phyloP scores from a whole-genome alignment of 2,329 filamentous ascomycete genomes.

The Immersiporthe knoxdaviesiana region DNA sequence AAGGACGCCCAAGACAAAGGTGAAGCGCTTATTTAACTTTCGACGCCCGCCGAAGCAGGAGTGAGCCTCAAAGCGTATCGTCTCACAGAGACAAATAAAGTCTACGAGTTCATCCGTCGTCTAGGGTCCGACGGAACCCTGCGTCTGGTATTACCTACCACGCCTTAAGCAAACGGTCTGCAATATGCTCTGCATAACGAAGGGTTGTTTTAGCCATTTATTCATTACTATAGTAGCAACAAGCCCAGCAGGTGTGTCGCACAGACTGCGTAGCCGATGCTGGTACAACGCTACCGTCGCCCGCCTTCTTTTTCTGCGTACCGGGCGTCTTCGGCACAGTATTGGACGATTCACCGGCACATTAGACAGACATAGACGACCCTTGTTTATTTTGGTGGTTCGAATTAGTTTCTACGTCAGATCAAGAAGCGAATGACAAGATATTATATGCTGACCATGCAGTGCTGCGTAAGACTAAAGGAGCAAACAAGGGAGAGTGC shows the following conservation, averaged over 20 bases:
- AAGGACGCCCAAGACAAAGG: background rate
- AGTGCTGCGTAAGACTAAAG: too few relatives aligned
- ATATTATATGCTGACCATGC: too few relatives aligned
- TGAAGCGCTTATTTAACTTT: background rate
- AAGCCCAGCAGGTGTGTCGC: background rate
- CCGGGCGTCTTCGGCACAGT: background rate
- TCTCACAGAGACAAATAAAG: background rate
- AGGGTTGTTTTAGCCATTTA: background rate
- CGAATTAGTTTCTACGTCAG: too few relatives aligned
- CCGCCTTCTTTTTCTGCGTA: background rate
- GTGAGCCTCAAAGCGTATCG: background rate
- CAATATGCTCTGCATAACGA: background rate
- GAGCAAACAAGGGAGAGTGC: background rate
- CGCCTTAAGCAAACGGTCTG: background rate
- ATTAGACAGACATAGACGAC: background rate
- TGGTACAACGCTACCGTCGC: background rate
- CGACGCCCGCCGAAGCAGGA: background rate
- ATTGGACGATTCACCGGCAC: background rate
- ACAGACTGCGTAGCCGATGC: background rate
- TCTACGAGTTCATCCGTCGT: background rate
- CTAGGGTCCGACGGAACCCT: background rate
- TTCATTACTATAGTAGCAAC: background rate
- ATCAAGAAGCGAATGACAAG: too few relatives aligned
- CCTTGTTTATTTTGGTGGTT: too few relatives aligned
- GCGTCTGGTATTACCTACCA: background rate